These are phyloP conservation scores for Rosellinia necatrix DNA, from an alignment of 2,329 filamentous ascomycete genomes.

Conservation along the genomic window DNA sequence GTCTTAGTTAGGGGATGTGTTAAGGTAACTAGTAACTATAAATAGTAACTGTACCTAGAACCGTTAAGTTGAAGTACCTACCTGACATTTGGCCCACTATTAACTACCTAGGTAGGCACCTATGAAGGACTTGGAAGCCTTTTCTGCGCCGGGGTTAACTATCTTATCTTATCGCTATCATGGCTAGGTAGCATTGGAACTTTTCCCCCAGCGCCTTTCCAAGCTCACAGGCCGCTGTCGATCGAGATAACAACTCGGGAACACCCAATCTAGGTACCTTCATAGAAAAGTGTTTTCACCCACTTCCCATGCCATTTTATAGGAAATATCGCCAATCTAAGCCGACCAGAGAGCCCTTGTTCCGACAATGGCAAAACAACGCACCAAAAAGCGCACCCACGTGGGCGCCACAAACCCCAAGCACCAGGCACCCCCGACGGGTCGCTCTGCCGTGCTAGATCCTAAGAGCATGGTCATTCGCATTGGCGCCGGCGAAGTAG, in stretches of 20 bases:
- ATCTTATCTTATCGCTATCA: constrained; percentile 17
- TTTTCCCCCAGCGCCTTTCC: too few relatives aligned
- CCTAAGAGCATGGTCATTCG: constrained; percentile 99
- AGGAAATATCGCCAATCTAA: background rate
- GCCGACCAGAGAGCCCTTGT: background rate
- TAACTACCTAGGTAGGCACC: background rate
- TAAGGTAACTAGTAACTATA: too few relatives aligned
- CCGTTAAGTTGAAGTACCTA: too few relatives aligned
- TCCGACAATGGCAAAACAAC: constrained; percentile 72
- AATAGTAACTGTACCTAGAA: too few relatives aligned
- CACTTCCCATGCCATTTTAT: background rate
- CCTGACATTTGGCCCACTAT: too few relatives aligned
- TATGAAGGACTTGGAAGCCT: background rate
- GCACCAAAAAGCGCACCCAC: constrained; percentile 90
- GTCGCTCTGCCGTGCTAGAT: constrained; percentile 67
- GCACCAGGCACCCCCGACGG: constrained; percentile 54
- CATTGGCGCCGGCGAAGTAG: constrained; percentile 91
- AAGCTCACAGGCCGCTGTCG: too few relatives aligned
- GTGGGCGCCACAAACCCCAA: constrained; percentile 67
- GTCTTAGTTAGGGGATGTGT: too few relatives aligned
- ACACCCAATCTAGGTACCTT: constrained; percentile 4
- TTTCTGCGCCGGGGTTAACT: too few relatives aligned
- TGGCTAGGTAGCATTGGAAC: too few relatives aligned
- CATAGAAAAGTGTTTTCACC: too few relatives aligned
- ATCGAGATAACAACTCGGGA: too few relatives aligned